These are phyloP conservation scores for Actinomucor elegans DNA, from an alignment of 371 early-diverging fungal genomes.

Conservation along the genomic window DNA sequence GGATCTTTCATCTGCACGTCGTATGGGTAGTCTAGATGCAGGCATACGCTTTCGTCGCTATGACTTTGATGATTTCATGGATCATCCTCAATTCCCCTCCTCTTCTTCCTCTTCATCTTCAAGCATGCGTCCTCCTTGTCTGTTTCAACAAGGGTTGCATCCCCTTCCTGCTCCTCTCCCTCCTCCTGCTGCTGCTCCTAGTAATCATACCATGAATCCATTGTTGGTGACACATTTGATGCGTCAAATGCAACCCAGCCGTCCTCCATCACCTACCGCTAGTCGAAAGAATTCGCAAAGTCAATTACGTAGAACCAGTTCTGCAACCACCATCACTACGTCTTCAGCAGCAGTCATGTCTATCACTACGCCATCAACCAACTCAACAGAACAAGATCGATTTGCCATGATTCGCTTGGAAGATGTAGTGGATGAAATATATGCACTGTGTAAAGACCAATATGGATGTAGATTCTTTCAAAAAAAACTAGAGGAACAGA, in stretches of 20 bases:
- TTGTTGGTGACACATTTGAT: conserved; percentile 28
- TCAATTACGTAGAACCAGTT: conserved; percentile 13
- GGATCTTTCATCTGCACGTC: conserved; percentile 33
- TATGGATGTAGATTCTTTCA: conserved; percentile 89
- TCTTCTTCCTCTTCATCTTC: background rate
- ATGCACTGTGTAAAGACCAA: conserved; percentile 85
- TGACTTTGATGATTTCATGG: conserved; percentile 8
- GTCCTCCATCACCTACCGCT: conserved; percentile 21
- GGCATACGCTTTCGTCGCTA: conserved; percentile 6
- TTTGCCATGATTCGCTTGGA: conserved; percentile 66
- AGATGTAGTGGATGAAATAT: conserved; percentile 72
- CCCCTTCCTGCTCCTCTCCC: background rate
- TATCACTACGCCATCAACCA: background rate
- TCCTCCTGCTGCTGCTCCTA: conserved; percentile 4
- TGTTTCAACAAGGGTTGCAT: background rate
- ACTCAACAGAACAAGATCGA: conserved; percentile 47
- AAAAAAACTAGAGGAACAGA: conserved; percentile 79
- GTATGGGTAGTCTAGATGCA: conserved; percentile 25
- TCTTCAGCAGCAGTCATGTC: background rate
- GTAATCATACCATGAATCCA: conserved; percentile 17
- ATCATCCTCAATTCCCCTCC: background rate
- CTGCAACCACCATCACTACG: background rate
- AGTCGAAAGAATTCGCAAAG: conserved; percentile 14
- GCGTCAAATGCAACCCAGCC: conserved; percentile 21
- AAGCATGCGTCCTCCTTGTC: background rate